These are phyloP conservation scores for Dendrobium chrysotoxum DNA, from an alignment of 106 monocot genomes.

Conservation along the genomic window DNA sequence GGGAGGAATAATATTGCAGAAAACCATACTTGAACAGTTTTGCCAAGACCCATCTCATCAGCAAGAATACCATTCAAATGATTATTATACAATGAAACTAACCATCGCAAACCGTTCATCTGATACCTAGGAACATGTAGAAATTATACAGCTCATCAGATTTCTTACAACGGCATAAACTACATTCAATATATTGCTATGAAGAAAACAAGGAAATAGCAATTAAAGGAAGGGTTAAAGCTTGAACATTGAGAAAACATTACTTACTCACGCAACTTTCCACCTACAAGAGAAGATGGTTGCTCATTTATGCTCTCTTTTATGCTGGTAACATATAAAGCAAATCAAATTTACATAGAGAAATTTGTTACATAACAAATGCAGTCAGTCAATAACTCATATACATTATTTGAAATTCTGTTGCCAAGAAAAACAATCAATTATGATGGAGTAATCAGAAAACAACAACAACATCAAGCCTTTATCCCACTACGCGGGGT, in stretches of 20 bases:
- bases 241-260: background rate
- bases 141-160: background rate
- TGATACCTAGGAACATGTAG: conserved; percentile 60
- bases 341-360: background rate
- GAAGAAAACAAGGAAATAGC: background rate
- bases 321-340: conserved; percentile 45
- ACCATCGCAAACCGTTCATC: conserved; percentile 95
- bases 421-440: background rate
- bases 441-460: background rate
- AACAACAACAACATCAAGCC: too few species aligned
- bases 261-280: conserved; percentile 93
- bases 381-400: background rate
- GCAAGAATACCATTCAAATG: conserved; percentile 98
- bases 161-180: background rate
- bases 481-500: too few species aligned
- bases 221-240: background rate
- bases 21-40: conserved; percentile 87
- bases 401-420: background rate
- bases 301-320: conserved; percentile 87
- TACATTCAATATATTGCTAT: background rate
- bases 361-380: background rate
- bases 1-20: background rate
- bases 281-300: conserved; percentile 72
- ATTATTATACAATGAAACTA: conserved; percentile 97
- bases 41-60: conserved; percentile 99